Conservation (phyloP, 257 asterid genomes). For the Mitragyna speciosa region DNA sequence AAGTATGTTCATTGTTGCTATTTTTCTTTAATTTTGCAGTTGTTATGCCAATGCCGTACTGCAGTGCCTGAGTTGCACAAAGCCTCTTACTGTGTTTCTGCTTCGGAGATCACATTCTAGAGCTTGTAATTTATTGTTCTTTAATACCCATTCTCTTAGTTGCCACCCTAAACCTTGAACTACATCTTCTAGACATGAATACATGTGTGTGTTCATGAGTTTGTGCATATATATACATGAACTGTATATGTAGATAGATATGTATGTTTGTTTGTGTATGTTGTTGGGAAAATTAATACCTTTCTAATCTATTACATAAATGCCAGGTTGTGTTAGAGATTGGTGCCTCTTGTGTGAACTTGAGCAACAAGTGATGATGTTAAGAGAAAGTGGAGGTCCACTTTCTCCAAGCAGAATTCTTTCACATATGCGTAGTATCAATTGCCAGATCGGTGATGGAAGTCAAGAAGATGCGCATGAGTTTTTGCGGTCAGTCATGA, state of each 20-base stretch:
- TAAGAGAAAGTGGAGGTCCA: conserved; percentile 66
- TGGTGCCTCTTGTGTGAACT: conserved; percentile 95
- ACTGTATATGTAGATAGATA: neutral
- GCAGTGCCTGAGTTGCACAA: conserved; percentile 82
- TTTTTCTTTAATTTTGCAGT: conserved; percentile 43
- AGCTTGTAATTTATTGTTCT: conserved; percentile 47
- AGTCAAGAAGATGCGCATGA: conserved; percentile 98
- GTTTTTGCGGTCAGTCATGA: conserved; percentile 59
- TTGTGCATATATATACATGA: neutral
- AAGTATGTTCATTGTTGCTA: conserved; percentile 1
- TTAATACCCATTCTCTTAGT: neutral
- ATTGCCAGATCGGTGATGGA: conserved; percentile 82
- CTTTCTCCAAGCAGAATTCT: conserved; percentile 70
- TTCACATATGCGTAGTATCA: conserved; percentile 60
- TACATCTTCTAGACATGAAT: neutral
- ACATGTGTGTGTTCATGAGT: neutral
- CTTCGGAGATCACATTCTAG: conserved; percentile 75
- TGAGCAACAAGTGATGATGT: conserved; percentile 62
- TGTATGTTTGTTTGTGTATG: neutral
- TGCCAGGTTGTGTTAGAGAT: conserved; percentile 61
- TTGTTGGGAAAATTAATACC: neutral
- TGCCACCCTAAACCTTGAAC: neutral
- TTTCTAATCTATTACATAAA: conserved; percentile 12
- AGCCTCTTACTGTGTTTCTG: conserved; percentile 72
- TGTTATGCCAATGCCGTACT: conserved; percentile 91